Conservation (phyloP, 331 rosid genomes). For the Quercus lobata region DNA sequence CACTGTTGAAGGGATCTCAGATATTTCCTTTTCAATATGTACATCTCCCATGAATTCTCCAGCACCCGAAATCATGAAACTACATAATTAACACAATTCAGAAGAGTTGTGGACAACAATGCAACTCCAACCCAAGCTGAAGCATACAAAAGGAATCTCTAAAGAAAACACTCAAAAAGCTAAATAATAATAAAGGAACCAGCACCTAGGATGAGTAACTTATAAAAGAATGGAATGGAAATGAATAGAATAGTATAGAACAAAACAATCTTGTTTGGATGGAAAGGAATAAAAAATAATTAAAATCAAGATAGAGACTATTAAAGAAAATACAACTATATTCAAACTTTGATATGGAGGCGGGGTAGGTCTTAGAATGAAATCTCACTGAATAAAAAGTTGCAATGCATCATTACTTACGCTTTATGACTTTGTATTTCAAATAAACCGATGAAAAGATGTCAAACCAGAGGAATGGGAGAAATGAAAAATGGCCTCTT, state of each 20-base stretch:
- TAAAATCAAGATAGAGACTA: neutral
- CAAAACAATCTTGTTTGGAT: too few relatives aligned
- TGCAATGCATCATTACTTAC: neutral
- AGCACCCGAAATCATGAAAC: conserved; percentile 19
- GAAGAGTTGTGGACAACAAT: neutral
- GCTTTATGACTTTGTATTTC: neutral
- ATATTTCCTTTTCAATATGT: conserved; percentile 11
- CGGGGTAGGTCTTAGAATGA: neutral
- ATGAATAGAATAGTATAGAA: too few relatives aligned
- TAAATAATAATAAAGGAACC: neutral
- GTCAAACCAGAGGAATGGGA: neutral
- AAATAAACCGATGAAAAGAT: neutral
- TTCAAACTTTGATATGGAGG: neutral
- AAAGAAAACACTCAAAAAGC: neutral
- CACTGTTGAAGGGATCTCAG: conserved; percentile 27
- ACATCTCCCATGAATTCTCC: conserved; percentile 31
- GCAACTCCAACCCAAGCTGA: neutral
- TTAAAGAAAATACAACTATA: neutral
- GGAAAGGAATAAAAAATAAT: too few relatives aligned
- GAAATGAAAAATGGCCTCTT: neutral
- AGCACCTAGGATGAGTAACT: too few relatives aligned
- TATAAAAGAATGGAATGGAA: too few relatives aligned
- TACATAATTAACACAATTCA: neutral
- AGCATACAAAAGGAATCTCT: neutral
- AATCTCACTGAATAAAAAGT: neutral